Percentiles rank a stretch among this genome's conserved stretches.
Evolutionary conservation across 1,284 basidiomycete species (phyloP).

Genomic region (Moesziomyces sp.): DNA sequence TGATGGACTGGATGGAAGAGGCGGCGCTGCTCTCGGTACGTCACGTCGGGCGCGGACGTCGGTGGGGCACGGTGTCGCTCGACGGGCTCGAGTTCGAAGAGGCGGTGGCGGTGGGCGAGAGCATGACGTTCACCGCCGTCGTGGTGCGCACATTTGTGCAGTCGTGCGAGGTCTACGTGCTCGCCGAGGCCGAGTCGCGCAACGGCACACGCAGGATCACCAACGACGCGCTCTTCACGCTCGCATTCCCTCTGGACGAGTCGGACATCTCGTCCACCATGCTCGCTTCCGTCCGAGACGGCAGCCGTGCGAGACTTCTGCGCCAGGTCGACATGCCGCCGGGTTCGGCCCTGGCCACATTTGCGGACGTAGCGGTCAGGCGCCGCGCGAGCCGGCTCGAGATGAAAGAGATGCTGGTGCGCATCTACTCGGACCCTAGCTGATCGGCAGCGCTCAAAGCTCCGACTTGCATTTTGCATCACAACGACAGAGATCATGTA

Average conservation of each 20-base stretch:
- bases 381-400: constrained; percentile 39
- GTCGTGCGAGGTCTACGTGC: constrained; percentile 56
- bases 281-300: constrained; percentile 6
- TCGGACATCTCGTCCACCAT: constrained; percentile 11
- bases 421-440: constrained; percentile 42
- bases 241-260: constrained; percentile 42
- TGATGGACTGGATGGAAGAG: constrained; percentile 63
- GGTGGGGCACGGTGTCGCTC: constrained; percentile 56
- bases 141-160: constrained; percentile 49
- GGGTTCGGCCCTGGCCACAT: constrained; percentile 36
- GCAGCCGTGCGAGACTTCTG: constrained; percentile 7
- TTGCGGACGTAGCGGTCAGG: constrained; percentile 39
- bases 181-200: constrained; percentile 50
- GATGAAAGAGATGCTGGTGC: constrained; percentile 41
- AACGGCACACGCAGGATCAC: constrained; percentile 47
- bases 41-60: constrained; percentile 25
- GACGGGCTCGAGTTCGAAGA: constrained; percentile 58
- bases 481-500: background rate
- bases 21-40: constrained; percentile 48
- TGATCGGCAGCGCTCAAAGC: constrained; percentile 1
- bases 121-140: constrained; percentile 49
- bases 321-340: constrained; percentile 43
- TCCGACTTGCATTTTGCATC: background rate
- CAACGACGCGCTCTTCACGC: constrained; percentile 58
- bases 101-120: constrained; percentile 51